phyloP scores from a whole-genome alignment of 2,329 filamentous ascomycete species.

The Akanthomyces dipterigenus region DNA sequence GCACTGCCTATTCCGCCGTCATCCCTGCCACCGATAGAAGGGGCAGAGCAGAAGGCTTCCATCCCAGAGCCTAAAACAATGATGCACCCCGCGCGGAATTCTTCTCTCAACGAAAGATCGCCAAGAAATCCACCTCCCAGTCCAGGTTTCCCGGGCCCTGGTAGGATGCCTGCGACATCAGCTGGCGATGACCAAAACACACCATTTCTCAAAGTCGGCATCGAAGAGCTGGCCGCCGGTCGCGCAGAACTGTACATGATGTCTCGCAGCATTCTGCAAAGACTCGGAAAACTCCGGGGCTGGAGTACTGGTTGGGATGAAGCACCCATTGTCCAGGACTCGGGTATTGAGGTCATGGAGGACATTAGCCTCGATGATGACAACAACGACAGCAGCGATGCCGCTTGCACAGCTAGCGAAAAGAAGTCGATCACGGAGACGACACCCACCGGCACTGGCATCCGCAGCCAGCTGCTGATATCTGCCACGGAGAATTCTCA shows the following conservation, averaged over 20 bases:
- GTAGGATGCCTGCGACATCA: conserved; percentile 29
- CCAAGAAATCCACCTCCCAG: conserved; percentile 41
- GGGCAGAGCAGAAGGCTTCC: conserved; percentile 52
- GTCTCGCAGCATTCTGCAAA: conserved; percentile 72
- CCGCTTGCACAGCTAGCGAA: conserved; percentile 10
- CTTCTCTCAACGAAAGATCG: conserved; percentile 48
- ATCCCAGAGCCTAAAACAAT: conserved; percentile 64
- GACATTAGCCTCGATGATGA: conserved; percentile 49
- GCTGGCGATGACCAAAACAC: conserved; percentile 35
- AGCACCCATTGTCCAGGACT: conserved; percentile 43
- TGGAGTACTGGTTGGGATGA: conserved; percentile 74
- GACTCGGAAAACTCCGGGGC: conserved; percentile 60
- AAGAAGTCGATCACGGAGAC: conserved; percentile 10
- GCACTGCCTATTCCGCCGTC: conserved; percentile 60
- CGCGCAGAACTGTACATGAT: conserved; percentile 77
- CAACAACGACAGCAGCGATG: conserved; percentile 17
- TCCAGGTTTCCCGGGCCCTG: conserved; percentile 44
- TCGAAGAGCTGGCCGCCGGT: conserved; percentile 75
- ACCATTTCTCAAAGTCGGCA: conserved; percentile 54
- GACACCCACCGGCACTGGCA: conserved; percentile 26
- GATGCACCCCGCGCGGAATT: conserved; percentile 60
- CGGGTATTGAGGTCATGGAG: conserved; percentile 44
- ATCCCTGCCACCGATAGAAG: conserved; percentile 38
- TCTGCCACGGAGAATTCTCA: conserved; percentile 55
- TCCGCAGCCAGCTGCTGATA: conserved; percentile 45